Conservation (phyloP, 2,329 filamentous ascomycete species). For the Chrysoporthe cubensis region DNA sequence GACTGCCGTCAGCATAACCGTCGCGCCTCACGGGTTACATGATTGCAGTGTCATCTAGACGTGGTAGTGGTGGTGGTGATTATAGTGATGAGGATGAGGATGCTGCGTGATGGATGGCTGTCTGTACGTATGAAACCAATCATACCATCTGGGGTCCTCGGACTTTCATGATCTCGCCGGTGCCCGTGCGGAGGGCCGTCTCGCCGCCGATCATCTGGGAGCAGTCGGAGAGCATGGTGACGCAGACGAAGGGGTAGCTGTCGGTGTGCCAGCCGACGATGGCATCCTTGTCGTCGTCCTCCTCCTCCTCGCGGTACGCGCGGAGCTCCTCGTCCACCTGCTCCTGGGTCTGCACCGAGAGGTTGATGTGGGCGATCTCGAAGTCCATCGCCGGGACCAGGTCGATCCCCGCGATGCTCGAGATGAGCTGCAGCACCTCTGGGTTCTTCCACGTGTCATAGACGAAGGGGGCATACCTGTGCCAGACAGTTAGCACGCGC, state of each 20-base stretch:
- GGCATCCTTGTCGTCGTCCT: constrained; percentile 55
- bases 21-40: constrained; percentile 21
- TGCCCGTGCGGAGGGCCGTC: constrained; percentile 60
- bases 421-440: constrained; percentile 51
- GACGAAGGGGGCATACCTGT: constrained; percentile 61
- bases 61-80: background rate
- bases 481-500: background rate
- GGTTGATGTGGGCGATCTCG: constrained; percentile 60
- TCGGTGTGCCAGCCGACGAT: constrained; percentile 68
- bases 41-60: constrained; percentile 16
- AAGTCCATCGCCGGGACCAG: constrained; percentile 57
- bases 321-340: constrained; percentile 48
- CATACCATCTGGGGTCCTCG: constrained; percentile 63
- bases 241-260: constrained; percentile 70
- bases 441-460: constrained; percentile 54
- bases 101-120: background rate
- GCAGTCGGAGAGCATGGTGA: constrained; percentile 69
- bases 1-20: constrained; percentile 19
- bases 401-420: constrained; percentile 58
- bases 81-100: background rate
- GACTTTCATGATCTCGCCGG: constrained; percentile 60
- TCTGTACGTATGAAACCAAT: constrained; percentile 4
- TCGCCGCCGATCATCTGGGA: constrained; percentile 67
- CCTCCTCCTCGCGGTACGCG: constrained; percentile 47
- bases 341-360: constrained; percentile 54